Evolutionary conservation across 495 filamentous ascomycete genomes (phyloP).

Genomic region (Melanomma pulvis-pyrius): DNA sequence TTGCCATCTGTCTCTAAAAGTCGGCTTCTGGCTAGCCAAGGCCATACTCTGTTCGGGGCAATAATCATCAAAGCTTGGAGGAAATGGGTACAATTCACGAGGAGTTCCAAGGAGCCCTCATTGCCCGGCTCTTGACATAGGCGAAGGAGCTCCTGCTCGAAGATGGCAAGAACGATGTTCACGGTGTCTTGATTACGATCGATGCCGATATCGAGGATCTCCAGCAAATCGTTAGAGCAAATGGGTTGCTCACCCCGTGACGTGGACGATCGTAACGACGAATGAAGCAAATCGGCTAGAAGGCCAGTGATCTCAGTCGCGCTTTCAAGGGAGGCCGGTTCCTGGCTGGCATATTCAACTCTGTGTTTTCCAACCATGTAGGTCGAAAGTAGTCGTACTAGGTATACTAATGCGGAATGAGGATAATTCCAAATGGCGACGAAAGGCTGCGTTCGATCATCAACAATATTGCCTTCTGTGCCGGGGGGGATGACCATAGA

Average conservation of each 20-base stretch:
- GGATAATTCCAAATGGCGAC: constrained; percentile 69
- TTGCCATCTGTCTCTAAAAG: constrained; percentile 73
- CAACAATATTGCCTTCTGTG: constrained; percentile 34
- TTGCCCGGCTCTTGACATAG: constrained; percentile 57
- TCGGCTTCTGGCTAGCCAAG: constrained; percentile 76
- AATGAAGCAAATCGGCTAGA: constrained; percentile 59
- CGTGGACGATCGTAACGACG: constrained; percentile 30
- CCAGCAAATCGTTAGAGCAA: constrained; percentile 39
- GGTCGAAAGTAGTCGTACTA: constrained; percentile 70
- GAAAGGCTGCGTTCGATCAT: constrained; percentile 61
- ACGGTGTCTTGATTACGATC: constrained; percentile 76
- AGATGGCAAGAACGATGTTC: constrained; percentile 76
- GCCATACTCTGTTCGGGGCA: constrained; percentile 84
- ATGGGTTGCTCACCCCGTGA: background rate
- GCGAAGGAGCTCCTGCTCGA: constrained; percentile 74
- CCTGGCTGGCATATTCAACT: constrained; percentile 33
- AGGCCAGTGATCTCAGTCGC: constrained; percentile 67
- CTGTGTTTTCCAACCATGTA: constrained; percentile 32
- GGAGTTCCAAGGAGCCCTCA: constrained; percentile 59
- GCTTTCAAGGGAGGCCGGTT: constrained; percentile 49
- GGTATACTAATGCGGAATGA: constrained; percentile 75
- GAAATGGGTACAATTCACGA: constrained; percentile 78
- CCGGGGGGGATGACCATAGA: constrained; percentile 21
- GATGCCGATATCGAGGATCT: constrained; percentile 65
- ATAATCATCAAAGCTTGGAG: constrained; percentile 68